These are phyloP conservation scores for Moricandia arvensis DNA, from an alignment of 345 rosid genomes.

Conservation along the genomic window DNA sequence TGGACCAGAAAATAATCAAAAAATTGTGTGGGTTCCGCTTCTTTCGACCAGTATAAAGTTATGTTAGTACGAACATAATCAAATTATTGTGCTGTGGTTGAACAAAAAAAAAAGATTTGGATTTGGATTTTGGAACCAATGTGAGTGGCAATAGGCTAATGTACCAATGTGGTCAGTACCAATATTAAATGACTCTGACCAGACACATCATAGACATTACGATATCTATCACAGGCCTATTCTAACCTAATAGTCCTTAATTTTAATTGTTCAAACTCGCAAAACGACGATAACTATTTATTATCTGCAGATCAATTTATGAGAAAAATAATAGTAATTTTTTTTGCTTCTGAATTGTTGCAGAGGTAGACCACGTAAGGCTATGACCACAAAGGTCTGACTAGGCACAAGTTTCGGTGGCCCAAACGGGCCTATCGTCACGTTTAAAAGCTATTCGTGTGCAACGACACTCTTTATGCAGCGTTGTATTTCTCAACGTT, in stretches of 20 bases:
- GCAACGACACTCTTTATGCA: conserved; percentile 14
- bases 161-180: conserved; percentile 28
- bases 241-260: conserved; percentile 7
- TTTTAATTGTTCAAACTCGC: background rate
- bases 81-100: background rate
- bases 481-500: conserved; percentile 11
- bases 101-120: background rate
- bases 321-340: background rate
- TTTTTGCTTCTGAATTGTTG: conserved; percentile 12
- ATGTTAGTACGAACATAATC: background rate
- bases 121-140: background rate
- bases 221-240: conserved; percentile 31
- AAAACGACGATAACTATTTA: conserved; percentile 14
- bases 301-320: conserved; percentile 12
- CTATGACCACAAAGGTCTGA: conserved; percentile 30
- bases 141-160: conserved; percentile 18
- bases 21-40: background rate
- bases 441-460: conserved; percentile 22
- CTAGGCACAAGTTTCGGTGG: conserved; percentile 39
- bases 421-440: conserved; percentile 40
- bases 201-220: conserved; percentile 40
- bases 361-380: conserved; percentile 43
- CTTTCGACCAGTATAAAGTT: background rate
- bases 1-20: background rate
- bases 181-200: conserved; percentile 36